Evolutionary conservation across 257 asterid species (phyloP).

Genomic region (Buddleja alternifolia): DNA sequence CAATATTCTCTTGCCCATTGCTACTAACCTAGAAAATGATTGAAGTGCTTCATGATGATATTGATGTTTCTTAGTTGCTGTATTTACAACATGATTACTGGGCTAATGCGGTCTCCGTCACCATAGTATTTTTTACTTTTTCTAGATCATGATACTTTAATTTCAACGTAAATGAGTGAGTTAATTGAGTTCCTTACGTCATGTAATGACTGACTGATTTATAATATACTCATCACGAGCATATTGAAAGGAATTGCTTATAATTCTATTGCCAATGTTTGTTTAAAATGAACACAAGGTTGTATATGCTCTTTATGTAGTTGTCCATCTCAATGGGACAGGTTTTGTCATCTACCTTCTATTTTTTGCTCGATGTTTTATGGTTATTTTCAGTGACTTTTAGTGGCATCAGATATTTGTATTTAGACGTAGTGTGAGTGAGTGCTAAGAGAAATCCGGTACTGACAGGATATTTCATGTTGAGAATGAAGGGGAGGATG

Average conservation of each 20-base stretch:
- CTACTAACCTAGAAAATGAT: not conserved
- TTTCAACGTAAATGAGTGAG: not conserved
- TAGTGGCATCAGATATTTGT: too few species aligned
- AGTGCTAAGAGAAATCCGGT: not conserved
- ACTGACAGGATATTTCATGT: not conserved
- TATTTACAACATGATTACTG: not conserved
- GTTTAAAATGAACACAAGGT: not conserved
- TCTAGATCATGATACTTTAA: not conserved
- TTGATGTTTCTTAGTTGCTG: not conserved
- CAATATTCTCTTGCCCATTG: not conserved
- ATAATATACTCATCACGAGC: not conserved
- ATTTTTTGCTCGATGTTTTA: too few species aligned
- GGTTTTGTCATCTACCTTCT: not conserved
- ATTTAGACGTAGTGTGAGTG: too few species aligned
- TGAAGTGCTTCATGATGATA: not conserved
- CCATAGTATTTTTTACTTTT: not conserved
- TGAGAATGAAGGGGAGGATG: not conserved
- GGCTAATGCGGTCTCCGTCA: not conserved
- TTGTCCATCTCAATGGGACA: not conserved
- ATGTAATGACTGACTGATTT: not conserved
- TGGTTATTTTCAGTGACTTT: too few species aligned
- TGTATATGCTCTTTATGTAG: conserved; percentile 3
- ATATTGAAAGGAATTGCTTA: not conserved
- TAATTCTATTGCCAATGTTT: not conserved
- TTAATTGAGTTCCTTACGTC: not conserved